phyloP scores from a whole-genome alignment of 805 yeast species.

The Debaryomyces hansenii region DNA sequence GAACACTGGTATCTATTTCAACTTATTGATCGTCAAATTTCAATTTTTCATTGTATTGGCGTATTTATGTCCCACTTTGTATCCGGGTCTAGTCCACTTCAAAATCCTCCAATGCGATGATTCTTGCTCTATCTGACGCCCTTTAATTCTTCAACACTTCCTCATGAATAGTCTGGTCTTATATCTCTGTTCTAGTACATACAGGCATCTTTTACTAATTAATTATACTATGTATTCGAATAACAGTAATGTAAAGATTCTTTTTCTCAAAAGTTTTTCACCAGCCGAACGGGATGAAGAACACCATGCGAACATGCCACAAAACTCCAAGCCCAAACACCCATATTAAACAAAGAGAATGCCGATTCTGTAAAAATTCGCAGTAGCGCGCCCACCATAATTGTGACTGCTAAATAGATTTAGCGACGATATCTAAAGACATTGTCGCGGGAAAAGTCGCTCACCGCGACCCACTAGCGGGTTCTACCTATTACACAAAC shows the following conservation, averaged over 20 bases:
- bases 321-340: background rate
- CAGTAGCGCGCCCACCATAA: too few relatives aligned
- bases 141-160: background rate
- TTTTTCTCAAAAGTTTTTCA: background rate
- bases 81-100: background rate
- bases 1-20: too few relatives aligned
- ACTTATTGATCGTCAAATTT: background rate
- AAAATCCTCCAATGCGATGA: too few relatives aligned
- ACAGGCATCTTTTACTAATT: conserved; percentile 41
- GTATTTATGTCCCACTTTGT: background rate
- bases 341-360: background rate
- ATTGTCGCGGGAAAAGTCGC: too few relatives aligned
- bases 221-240: background rate
- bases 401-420: too few relatives aligned
- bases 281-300: background rate
- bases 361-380: too few relatives aligned
- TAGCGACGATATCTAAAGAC: too few relatives aligned
- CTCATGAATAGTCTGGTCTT: background rate
- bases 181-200: conserved; percentile 21
- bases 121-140: background rate
- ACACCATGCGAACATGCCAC: background rate
- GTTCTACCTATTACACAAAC: too few relatives aligned
- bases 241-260: background rate
- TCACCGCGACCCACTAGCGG: too few relatives aligned
- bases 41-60: background rate